phyloP scores from a whole-genome alignment of 2,329 filamentous ascomycete species.

The Hymenoscyphus linearis region DNA sequence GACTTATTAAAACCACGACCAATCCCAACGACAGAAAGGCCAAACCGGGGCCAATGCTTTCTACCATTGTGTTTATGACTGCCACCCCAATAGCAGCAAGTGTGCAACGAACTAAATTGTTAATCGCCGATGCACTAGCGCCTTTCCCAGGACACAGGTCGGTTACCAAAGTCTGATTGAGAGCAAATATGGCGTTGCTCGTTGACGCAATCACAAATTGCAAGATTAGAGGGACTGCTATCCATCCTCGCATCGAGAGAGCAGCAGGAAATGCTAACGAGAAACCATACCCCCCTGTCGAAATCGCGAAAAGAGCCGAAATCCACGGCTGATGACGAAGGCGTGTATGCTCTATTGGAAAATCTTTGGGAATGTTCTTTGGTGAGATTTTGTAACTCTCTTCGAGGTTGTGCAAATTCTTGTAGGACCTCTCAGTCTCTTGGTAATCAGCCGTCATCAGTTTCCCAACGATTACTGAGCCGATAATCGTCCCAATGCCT shows the following conservation, averaged over 20 bases:
- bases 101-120: constrained; percentile 32
- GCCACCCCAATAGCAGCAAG: constrained; percentile 31
- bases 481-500: constrained; percentile 22
- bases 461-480: constrained; percentile 36
- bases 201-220: constrained; percentile 34
- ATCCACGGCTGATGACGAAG: constrained; percentile 35
- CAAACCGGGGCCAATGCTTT: constrained; percentile 18
- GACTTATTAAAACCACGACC: constrained; percentile 12
- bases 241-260: constrained; percentile 5
- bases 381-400: no score
- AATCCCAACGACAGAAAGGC: constrained; percentile 19
- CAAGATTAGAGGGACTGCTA: constrained; percentile 28
- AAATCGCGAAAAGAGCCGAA: constrained; percentile 33
- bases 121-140: constrained; percentile 33
- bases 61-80: constrained; percentile 23
- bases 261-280: constrained; percentile 14
- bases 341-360: constrained; percentile 37
- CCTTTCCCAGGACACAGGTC: constrained; percentile 31
- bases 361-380: constrained; percentile 30
- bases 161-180: constrained; percentile 32
- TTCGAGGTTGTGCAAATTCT: no score
- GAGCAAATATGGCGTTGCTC: constrained; percentile 33
- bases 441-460: constrained; percentile 38
- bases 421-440: constrained; percentile 23
- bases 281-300: constrained; percentile 34